Evolutionary conservation across 345 rosid genomes (phyloP), one percentile per base, ranked within the genome.

Genomic region (Pelargonium nanum): DNA sequence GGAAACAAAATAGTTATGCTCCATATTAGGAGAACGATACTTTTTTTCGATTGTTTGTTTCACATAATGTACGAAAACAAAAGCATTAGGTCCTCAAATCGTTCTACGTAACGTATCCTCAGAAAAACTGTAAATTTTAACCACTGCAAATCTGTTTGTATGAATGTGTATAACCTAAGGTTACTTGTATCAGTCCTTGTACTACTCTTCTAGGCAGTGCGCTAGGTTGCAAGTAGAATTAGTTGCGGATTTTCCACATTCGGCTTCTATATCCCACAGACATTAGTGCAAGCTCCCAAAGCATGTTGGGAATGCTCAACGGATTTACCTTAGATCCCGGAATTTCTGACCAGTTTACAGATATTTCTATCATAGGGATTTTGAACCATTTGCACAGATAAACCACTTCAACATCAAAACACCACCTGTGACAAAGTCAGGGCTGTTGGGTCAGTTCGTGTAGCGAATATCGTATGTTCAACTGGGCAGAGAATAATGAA

Each of bases 231-330:
- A 34, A 34, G 32, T 28, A 28, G 32, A 28, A 9, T 34, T 34
- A 34, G 45, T 34, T 34, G 4, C 45, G 60, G 65, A 86, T 72
- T 71, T 82, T 75, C 99, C 97, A 93, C 68, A 93, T 75, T 32
- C 92, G 76, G 2, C 82, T 81, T 79, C 97, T 78, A 72, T 93
- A 87, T 60, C 97, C 99, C 23, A 72, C 75, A 1, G 99, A 85
- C 95, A 93, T 87, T 51, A 93, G 88, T 8, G 79, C 86, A 32
- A 93, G 87, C 82, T 93, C 99, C 96, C 95, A 93, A 15, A 93
- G 91, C 97, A 93, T 89, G 83, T 83, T 89, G 6, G 84, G 96
- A 57, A 89, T 89, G 89, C 99, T 90, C 56, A 89, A 68, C 40
- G 79, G 71, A 76, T 81, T 93, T 75, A 89, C 83, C 81, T 93